phyloP scores from a whole-genome alignment of 2,329 filamentous ascomycete genomes.

The Clonostachys rosea region DNA sequence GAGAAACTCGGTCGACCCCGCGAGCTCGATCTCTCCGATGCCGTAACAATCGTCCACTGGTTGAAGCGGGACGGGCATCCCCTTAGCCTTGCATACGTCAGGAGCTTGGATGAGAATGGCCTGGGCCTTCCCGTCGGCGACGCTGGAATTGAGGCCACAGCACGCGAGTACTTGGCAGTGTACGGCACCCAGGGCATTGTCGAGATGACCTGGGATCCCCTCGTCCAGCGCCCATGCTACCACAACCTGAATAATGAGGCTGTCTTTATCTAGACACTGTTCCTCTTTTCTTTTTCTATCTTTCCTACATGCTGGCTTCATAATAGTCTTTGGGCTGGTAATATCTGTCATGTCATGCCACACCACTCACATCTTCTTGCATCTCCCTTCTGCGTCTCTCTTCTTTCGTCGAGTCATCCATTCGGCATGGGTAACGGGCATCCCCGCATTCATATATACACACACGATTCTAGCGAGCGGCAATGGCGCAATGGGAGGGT shows the following conservation, averaged over 20 bases:
- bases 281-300: no score
- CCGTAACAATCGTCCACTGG: constrained; percentile 4
- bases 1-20: not conserved
- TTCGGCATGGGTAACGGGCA: no score
- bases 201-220: not conserved
- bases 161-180: not conserved
- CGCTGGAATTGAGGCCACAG: not conserved
- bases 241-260: not conserved
- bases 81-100: constrained; percentile 1
- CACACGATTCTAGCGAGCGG: no score
- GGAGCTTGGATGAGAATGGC: constrained; percentile 3
- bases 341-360: no score
- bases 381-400: no score
- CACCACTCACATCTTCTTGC: no score
- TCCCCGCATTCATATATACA: no score
- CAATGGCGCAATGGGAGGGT: no score
- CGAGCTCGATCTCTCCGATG: constrained; percentile 4
- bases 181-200: constrained; percentile 3
- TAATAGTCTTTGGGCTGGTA: no score
- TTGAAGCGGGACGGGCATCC: constrained; percentile 1
- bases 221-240: not conserved
- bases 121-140: constrained; percentile 1
- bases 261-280: not conserved
- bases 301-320: no score
- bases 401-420: no score